Evolutionary conservation across 2,329 filamentous ascomycete genomes (phyloP), one percentile per base, ranked within the genome.

Genomic region (Fusarium robinianum): DNA sequence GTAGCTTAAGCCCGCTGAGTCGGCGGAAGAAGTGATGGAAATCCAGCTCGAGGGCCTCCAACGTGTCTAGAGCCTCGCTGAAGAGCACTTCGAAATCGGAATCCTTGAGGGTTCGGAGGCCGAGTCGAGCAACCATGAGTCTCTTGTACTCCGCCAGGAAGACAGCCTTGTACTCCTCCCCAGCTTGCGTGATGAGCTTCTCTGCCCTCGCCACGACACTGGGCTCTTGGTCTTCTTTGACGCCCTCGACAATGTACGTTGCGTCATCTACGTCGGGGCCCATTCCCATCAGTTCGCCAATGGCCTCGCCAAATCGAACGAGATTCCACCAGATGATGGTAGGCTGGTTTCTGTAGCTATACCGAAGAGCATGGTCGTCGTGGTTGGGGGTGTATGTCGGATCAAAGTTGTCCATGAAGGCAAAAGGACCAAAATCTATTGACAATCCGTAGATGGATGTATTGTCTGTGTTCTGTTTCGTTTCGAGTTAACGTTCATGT

Each of bases 281-380:
- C 0, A 86, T 81, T 12, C 92, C 94, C 42, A 99, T 82, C 2
- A 96, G 75, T 68, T 97, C 94, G 14, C 90, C 94, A 0, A 99
- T 66, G 1, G 87, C 81, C 70, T 99, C 94, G 44, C 90, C 94
- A 0, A 99, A 79, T 2, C 94, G 84, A 1, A 96, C 90, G 0
- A 97, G 77, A 62, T 97, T 97, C 94, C 94, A 99, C 94, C 94
- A 99, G 63, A 99, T 94, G 44, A 99, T 88, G 29, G 85, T 91
- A 0, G 94, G 91, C 64, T 99, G 94, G 65, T 96, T 96, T 56
- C 85, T 85, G 74, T 97, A 99, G 55, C 84, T 85, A 67, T 99
- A 99, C 32, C 94, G 82, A 19, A 95, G 74, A 72, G 87, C 79
- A 63, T 87, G 79, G 63, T 99, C 94, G 67, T 99, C 94, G 66